Evolutionary conservation across 495 filamentous ascomycete species (phyloP), one percentile per base, ranked within the genome.

Genomic region (Lasiosphaeris hirsuta): DNA sequence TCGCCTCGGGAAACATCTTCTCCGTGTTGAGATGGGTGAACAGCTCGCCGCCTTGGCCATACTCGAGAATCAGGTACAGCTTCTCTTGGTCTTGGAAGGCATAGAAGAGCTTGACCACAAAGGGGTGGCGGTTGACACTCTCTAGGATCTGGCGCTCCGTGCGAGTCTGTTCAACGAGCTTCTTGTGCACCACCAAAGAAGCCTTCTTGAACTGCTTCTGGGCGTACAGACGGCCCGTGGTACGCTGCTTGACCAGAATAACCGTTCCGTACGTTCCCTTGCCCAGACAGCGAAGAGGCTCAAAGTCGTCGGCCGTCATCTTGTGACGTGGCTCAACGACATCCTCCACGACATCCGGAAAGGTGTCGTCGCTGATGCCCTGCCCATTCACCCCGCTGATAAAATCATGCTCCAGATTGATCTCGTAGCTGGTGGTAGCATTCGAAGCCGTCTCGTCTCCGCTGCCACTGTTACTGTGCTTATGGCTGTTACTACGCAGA

Each of bases 121-220:
- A 97, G 0, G 94, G 92, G 66, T 98, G 95, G 10, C 91, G 84
- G 65, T 92, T 96, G 70, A 98, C 88, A 59, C 89, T 92, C 72
- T 98, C 94, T 45, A 98, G 79, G 56, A 98, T 95, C 52, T 84
- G 84, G 39, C 94, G 89, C 73, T 98, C 94, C 10, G 94, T 96
- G 78, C 95, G 95, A 39, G 94, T 97, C 69, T 98, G 94, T 75
- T 97, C 94, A 40, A 97, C 80, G 10, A 97, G 79, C 61, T 89
- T 88, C 77, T 96, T 97, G 71, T 94, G 90, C 10, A 97, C 90
- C 6, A 89, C 87, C 41, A 97, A 73, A 0, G 90, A 93, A 0
- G 94, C 94, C 69, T 98, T 98, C 66, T 91, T 90, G 74, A 98
- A 92, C 76, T 97, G 95, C 75, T 98, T 98, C 77, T 98, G 94